phyloP scores from a whole-genome alignment of 1,139 yeast species.

The Taphrina deformans region DNA sequence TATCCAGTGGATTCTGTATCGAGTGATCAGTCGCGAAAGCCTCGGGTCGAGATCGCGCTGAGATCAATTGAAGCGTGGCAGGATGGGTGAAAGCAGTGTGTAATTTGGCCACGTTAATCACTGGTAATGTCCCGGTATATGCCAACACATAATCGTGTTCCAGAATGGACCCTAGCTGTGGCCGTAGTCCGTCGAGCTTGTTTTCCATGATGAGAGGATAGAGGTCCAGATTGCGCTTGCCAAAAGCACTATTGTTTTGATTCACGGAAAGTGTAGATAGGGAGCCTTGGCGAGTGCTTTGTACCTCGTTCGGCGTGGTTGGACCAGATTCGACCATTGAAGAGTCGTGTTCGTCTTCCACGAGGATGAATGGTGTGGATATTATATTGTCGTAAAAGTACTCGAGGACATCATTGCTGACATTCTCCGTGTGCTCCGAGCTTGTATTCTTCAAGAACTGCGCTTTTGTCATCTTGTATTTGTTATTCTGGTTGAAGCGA shows the following conservation, averaged over 20 bases:
- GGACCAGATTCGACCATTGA: slow-evolving; percentile 1
- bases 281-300: slow-evolving; percentile 3
- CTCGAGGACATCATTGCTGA: slow-evolving; percentile 49
- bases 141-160: slow-evolving; percentile 44
- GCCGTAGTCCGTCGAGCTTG: slow-evolving; percentile 45
- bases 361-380: slow-evolving; percentile 54
- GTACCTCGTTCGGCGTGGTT: slow-evolving; percentile 6
- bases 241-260: slow-evolving; percentile 38
- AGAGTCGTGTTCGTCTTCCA: slow-evolving; percentile 45
- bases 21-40: slow-evolving; percentile 42
- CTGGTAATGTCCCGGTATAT: slow-evolving; percentile 41
- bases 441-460: slow-evolving; percentile 57
- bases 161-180: slow-evolving; percentile 42
- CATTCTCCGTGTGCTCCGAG: slow-evolving; percentile 45
- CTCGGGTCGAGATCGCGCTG: slow-evolving; percentile 47
- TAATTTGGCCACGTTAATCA: slow-evolving; percentile 42
- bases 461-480: slow-evolving; percentile 60
- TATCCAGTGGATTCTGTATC: slow-evolving; percentile 36
- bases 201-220: slow-evolving; percentile 48
- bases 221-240: slow-evolving; percentile 44
- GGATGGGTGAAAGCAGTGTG: slow-evolving; percentile 45
- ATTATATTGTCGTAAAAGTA: slow-evolving; percentile 67
- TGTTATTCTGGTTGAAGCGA: slow-evolving; percentile 62
- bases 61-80: slow-evolving; percentile 46
- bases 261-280: background rate